Base-by-base conservation (phyloP, 2,329 filamentous ascomycete genomes). In the Hymenotorrendiella dingleyae region DNA sequence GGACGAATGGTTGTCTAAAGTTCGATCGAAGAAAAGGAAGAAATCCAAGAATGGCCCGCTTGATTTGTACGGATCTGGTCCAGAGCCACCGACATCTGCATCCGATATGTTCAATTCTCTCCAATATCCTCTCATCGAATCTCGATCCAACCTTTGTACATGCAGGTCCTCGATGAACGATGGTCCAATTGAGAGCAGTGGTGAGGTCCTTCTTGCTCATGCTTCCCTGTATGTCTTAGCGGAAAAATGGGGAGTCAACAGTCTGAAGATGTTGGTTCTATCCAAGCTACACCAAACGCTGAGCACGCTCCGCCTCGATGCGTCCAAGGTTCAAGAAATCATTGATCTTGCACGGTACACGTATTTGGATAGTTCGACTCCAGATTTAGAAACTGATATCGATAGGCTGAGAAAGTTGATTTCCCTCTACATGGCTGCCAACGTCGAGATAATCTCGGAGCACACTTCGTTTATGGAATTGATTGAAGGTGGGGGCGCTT, bases 191-290 rank as follows among this genome's bases (percentile, higher is more conserved):
- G 40, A 52, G 43, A 49, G 27, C 24, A 49, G 36, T 45, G 23
- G 41, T 43, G 35, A 49, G 42, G 46, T 49, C 26, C 41, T 49
- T 48, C 46, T 47, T 47, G 21, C 33, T 47, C 35, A 52, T 45
- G 41, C 46, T 45, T 52, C 40, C 32, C 40, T 50, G 8, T 52
- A 52, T 49, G 28, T 47, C 34, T 42, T 52, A 49, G 46, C 38
- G 16, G 41, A 47, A 43, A 48, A 47, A 36, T 52, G 34, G 44
- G 44, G 44, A 45, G 43, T 49, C 17, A 45, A 47, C 17, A 49
- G 27, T 47, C 41, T 52, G 21, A 49, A 52, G 40, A 52, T 45
- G 20, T 43, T 52, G 24, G 38, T 40, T 47, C 36, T 52, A 44
- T 47, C 29, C 24, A 52, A 49, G 37, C 36, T 50, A 20, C n/a